Base-by-base conservation (phyloP, 1,284 basidiomycete genomes). In the Cutaneotrichosporon cutaneum region DNA sequence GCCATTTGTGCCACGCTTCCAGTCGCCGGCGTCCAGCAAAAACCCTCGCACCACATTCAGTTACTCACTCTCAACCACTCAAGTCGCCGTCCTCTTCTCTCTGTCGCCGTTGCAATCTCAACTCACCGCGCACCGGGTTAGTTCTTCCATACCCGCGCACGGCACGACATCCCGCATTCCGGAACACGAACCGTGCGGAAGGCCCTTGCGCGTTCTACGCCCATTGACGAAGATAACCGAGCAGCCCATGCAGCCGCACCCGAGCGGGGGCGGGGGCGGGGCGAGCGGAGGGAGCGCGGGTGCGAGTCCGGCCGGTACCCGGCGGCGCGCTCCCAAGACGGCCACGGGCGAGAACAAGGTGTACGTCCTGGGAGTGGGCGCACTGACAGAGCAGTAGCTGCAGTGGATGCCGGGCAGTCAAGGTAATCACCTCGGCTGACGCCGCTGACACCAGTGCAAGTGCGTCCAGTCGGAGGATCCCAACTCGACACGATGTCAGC, bases 381-480 rank as follows among this genome's bases (percentile, higher is more conserved):
- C 21, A 22, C 52, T 54, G 33, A 54, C 52, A 10, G 14, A 16
- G 24, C 48, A 66, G 65, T 21, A 66, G 65, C 65, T 66, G 65
- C 32, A 63, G 52, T 6, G 62, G 59, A 10, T 66, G 65, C 32
- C 51, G 65, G 5, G 53, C 59, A 7, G 62, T 60, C 35, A 66
- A 66, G 57, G 65, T 61, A 30, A 54, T 59, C 33, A n/a, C 35
- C 1, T 30, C 13, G 1, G 8, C 14, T 26, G 21, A 16, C 24
- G 7, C 14, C 21, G 39, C 59, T 61, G 24, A 62, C 26, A 24
- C 13, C 24, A 65, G 66, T 65, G 66, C 61, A 68, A 68, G 44
- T 68, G 66, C 44, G 61, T 68, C 30, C 54, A 62, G 27, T 32
- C 54, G 21, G 52, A 54, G n/a, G 61, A 61, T 3, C 52, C 57